Conservation (phyloP, 495 filamentous ascomycete species). For the Gamarada debralockiae region DNA sequence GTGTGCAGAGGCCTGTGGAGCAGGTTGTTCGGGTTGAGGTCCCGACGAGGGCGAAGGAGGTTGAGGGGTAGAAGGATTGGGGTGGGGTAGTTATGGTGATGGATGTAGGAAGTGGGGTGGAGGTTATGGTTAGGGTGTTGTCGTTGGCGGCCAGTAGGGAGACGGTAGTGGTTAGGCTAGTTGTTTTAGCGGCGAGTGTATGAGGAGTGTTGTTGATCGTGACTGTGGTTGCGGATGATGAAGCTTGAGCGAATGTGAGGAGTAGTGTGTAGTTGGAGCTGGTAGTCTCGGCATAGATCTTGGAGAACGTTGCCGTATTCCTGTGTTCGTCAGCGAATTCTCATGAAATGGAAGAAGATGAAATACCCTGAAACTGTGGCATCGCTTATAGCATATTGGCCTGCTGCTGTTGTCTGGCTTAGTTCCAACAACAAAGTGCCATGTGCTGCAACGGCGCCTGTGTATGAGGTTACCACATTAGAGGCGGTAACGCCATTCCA, state of each 20-base stretch:
- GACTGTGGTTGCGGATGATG: constrained; percentile 3
- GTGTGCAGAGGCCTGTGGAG: constrained; percentile 29
- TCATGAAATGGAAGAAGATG: neutral
- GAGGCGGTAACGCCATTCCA: constrained; percentile 26
- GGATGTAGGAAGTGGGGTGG: constrained; percentile 7
- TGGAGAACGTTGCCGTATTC: constrained; percentile 27
- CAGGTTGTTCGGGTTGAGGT: constrained; percentile 27
- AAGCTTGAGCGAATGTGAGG: constrained; percentile 24
- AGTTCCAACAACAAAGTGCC: constrained; percentile 39
- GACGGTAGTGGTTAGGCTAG: constrained; percentile 17
- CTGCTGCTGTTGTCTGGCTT: constrained; percentile 25
- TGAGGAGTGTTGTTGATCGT: constrained; percentile 2
- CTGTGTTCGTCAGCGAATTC: constrained; percentile 1
- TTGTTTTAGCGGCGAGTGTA: constrained; percentile 16
- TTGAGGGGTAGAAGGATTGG: constrained; percentile 34
- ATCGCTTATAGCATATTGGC: constrained; percentile 27
- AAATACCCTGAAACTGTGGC: constrained; percentile 24
- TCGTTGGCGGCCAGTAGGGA: constrained; percentile 28
- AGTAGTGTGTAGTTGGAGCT: constrained; percentile 30
- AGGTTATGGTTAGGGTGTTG: constrained; percentile 32
- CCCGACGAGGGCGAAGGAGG: constrained; percentile 30
- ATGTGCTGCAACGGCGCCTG: constrained; percentile 30
- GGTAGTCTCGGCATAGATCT: constrained; percentile 35
- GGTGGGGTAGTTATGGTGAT: constrained; percentile 28
- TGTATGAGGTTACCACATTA: constrained; percentile 35